These are phyloP conservation scores for Pythium dissimile DNA, from an alignment of 352 stramenopile species.

Conservation along the genomic window DNA sequence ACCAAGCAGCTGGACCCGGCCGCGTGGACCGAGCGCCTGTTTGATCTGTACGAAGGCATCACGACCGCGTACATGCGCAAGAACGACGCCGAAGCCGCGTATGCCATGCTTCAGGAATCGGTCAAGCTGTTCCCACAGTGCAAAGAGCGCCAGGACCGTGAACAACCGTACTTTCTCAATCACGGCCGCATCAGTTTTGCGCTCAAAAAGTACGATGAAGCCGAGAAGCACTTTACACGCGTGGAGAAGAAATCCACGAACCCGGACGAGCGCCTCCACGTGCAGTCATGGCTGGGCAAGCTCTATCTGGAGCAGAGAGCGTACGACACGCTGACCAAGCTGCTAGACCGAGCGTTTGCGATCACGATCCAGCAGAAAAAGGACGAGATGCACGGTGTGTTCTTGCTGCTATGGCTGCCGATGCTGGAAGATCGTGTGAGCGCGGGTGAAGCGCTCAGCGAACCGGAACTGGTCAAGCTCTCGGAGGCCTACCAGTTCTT, in stretches of 20 bases:
- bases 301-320: constrained; percentile 31
- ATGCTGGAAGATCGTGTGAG: constrained; percentile 30
- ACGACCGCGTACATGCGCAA: constrained; percentile 51
- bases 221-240: constrained; percentile 38
- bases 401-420: constrained; percentile 46
- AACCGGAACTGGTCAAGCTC: constrained; percentile 27
- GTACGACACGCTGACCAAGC: constrained; percentile 15
- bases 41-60: constrained; percentile 54
- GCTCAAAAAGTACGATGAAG: constrained; percentile 43
- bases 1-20: constrained; percentile 23
- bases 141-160: constrained; percentile 34
- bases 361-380: constrained; percentile 22
- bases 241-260: constrained; percentile 34
- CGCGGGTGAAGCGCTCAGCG: constrained; percentile 9
- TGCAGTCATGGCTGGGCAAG: constrained; percentile 52
- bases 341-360: constrained; percentile 13
- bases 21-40: constrained; percentile 42
- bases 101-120: constrained; percentile 51
- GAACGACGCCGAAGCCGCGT: constrained; percentile 48
- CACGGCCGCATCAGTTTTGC: constrained; percentile 54
- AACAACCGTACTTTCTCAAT: constrained; percentile 52
- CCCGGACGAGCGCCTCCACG: constrained; percentile 38
- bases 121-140: constrained; percentile 42
- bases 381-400: constrained; percentile 37
- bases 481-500: constrained; percentile 47